Conservation (phyloP, 1,284 basidiomycete species). For the Sparassis latifolia region DNA sequence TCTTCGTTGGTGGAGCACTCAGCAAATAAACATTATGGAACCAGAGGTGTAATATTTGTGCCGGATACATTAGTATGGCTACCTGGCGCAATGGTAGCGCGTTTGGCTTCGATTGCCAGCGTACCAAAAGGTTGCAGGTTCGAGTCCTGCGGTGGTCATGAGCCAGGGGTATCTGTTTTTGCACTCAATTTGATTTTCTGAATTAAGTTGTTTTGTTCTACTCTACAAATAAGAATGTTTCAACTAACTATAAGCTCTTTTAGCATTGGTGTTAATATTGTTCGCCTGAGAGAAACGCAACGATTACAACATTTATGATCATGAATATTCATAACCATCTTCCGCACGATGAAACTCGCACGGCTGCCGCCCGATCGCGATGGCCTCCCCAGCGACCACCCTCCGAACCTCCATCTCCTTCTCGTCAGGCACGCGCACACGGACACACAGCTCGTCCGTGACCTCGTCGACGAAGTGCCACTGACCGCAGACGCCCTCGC, state of each 20-base stretch:
- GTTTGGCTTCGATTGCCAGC: conserved; percentile 76
- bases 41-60: too few relatives aligned
- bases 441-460: conserved; percentile 48
- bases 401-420: conserved; percentile 30
- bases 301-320: neutral
- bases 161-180: too few relatives aligned
- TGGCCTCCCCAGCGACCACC: conserved; percentile 57
- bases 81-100: conserved; percentile 78
- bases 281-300: too few relatives aligned
- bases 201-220: neutral
- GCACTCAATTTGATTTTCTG: too few relatives aligned
- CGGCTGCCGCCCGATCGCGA: conserved; percentile 60
- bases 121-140: conserved; percentile 84
- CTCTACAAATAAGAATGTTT: neutral
- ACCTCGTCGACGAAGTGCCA: conserved; percentile 52
- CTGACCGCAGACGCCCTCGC: conserved; percentile 54
- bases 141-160: conserved; percentile 79
- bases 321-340: conserved; percentile 5
- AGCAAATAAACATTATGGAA: too few relatives aligned
- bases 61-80: conserved; percentile 29
- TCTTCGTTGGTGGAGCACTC: too few relatives aligned
- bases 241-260: too few relatives aligned
- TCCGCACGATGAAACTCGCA: conserved; percentile 57
- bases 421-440: conserved; percentile 25
- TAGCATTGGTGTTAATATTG: too few relatives aligned